Base-by-base conservation (phyloP, 805 yeast genomes). In the Ogataea henricii region DNA sequence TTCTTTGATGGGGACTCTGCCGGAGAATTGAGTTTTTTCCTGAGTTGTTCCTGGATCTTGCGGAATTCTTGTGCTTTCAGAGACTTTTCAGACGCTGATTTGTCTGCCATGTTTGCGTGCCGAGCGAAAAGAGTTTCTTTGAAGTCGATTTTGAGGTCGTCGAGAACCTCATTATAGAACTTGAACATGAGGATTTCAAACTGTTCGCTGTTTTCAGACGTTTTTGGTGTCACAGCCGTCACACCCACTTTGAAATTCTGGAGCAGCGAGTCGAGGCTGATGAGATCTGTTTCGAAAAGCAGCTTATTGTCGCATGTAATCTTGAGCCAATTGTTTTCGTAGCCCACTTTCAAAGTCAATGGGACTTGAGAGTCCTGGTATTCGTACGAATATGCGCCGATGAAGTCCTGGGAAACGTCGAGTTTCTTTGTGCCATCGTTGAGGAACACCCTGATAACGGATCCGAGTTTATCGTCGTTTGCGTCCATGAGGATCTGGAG, bases 311-410 rank as follows among this genome's bases (percentile, higher is more conserved):
- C 89, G 42, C 85, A 69, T 52, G 87, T 89, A n/a, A 86, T 74
- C 54, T 84, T 83, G 49, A 77, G 64, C 34, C 68, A 61, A 6
- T 57, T 55, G 3, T 53, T 50, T 20, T 80, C 76, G 57, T 84
- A 85, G 7, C 85, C 79, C 12, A 87, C 54, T 65, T 89, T 78
- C n/a, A 85, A 45, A 1, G 87, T 83, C 20, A 78, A 70, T 9
- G 95, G 95, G 5, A 85, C 87, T 52, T 79, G 79, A 0, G 89
- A 79, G 56, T 81, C 83, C 62, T 85, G 84, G 56, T 78, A 87
- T 30, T 64, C 63, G 38, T 70, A 57, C 10, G 64, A 48, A 37
- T 70, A 66, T 1, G 67, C 67, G 9, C 68, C 70, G 17, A 65
- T 7, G 30, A 46, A 63, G 30, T 65, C 65, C 7, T 47, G 39